A percentile compares a stretch with the other conserved stretches of the same genome.
These are phyloP conservation scores for Cladobotryum protrusum DNA, from an alignment of 2,329 filamentous ascomycete genomes.

Conservation along the genomic window DNA sequence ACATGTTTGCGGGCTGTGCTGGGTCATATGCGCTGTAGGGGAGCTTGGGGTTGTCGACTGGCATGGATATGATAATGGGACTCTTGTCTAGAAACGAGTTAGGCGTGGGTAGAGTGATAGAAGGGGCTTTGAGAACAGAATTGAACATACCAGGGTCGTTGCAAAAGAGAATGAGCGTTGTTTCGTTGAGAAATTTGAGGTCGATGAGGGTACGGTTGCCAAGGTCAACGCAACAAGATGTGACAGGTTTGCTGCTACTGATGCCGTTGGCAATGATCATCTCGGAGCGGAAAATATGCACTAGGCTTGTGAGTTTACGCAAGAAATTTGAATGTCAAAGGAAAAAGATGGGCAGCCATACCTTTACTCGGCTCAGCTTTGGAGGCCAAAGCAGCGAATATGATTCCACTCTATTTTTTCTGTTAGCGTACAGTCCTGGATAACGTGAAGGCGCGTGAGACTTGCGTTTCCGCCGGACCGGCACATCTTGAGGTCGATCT, in stretches of 20 bases:
- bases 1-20: slow-evolving; percentile 6
- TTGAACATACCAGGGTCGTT: slow-evolving; percentile 28
- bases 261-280: slow-evolving; percentile 53
- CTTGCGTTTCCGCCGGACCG: slow-evolving; percentile 28
- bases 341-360: slow-evolving; percentile 16
- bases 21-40: slow-evolving; percentile 31
- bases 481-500: slow-evolving; percentile 54
- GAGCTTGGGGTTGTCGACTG: slow-evolving; percentile 30
- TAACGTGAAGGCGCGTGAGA: background rate
- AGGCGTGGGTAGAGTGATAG: background rate
- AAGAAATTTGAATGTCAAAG: background rate
- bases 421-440: background rate
- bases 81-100: slow-evolving; percentile 19
- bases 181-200: slow-evolving; percentile 61
- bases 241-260: slow-evolving; percentile 39
- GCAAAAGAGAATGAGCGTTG: slow-evolving; percentile 55
- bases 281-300: slow-evolving; percentile 50
- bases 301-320: slow-evolving; percentile 25
- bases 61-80: slow-evolving; percentile 27
- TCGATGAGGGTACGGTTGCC: slow-evolving; percentile 47
- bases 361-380: slow-evolving; percentile 31
- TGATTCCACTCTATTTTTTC: slow-evolving; percentile 25
- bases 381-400: slow-evolving; percentile 38
- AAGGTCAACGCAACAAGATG: slow-evolving; percentile 37
- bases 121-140: background rate